These are phyloP conservation scores for Aspergillus avenaceus DNA, from an alignment of 495 filamentous ascomycete species.

Conservation along the genomic window DNA sequence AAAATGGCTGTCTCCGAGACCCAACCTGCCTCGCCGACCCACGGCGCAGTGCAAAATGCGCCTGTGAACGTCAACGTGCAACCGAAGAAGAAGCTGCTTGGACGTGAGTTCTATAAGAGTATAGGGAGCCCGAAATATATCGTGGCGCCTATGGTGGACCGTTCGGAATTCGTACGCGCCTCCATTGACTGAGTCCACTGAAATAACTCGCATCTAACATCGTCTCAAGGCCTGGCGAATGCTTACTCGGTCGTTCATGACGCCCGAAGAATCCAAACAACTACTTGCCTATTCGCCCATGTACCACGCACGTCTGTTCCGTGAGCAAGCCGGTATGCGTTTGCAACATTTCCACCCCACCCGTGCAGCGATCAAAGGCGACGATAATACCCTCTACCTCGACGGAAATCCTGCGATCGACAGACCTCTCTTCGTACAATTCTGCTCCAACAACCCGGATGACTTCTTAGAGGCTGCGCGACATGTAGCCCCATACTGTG, in stretches of 20 bases:
- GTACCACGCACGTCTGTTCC: constrained; percentile 86
- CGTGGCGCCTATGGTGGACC: constrained; percentile 96
- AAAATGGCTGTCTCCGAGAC: constrained; percentile 29
- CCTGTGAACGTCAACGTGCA: constrained; percentile 4
- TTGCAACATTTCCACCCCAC: constrained; percentile 71
- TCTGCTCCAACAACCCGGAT: constrained; percentile 86
- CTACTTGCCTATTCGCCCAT: constrained; percentile 89
- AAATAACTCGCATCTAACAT: constrained; percentile 18
- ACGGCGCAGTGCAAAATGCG: constrained; percentile 19
- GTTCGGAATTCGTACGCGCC: constrained; percentile 85
- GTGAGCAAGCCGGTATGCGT: constrained; percentile 69
- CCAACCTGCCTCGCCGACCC: constrained; percentile 9
- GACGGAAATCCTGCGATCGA: constrained; percentile 84
- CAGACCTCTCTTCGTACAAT: constrained; percentile 90
- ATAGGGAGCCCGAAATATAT: constrained; percentile 87
- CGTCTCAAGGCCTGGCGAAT: constrained; percentile 80
- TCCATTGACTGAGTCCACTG: background rate
- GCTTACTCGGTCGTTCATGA: constrained; percentile 85
- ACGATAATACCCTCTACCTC: constrained; percentile 49
- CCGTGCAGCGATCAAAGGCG: constrained; percentile 32
- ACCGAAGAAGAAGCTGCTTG: constrained; percentile 59
- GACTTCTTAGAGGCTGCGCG: constrained; percentile 72
- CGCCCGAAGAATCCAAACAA: constrained; percentile 49
- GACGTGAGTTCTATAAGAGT: constrained; percentile 87
- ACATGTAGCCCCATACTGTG: constrained; percentile 76